Conservation (phyloP, 495 filamentous ascomycete genomes). For the Xylaria intraflava region DNA sequence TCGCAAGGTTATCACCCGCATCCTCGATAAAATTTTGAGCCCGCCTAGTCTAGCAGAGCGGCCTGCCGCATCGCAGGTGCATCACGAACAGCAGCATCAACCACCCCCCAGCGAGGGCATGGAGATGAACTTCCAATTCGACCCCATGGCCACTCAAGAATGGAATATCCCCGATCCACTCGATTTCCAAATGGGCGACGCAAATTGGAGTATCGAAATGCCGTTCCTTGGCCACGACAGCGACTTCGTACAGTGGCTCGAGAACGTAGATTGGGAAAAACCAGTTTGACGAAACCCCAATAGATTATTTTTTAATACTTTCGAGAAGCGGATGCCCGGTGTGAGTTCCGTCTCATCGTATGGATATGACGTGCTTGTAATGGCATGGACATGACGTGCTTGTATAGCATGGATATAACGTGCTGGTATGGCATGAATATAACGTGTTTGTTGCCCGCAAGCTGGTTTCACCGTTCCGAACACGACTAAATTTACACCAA, state of each 20-base stretch:
- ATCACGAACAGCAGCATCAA: conserved; percentile 4
- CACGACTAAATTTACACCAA: too few relatives aligned
- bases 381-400: too few relatives aligned
- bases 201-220: conserved; percentile 21
- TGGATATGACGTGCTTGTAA: too few relatives aligned
- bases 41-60: conserved; percentile 14
- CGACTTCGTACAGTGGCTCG: conserved; percentile 31
- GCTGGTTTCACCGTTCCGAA: too few relatives aligned
- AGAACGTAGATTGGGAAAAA: conserved; percentile 28
- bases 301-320: too few relatives aligned
- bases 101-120: background rate
- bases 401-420: too few relatives aligned
- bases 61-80: background rate
- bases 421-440: too few relatives aligned
- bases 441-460: too few relatives aligned
- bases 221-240: conserved; percentile 26
- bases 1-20: conserved; percentile 26
- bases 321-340: too few relatives aligned
- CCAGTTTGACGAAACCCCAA: conserved; percentile 6
- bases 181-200: conserved; percentile 19
- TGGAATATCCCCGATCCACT: conserved; percentile 10
- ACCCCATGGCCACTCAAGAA: conserved; percentile 5
- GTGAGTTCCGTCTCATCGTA: too few relatives aligned
- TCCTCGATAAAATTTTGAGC: conserved; percentile 30
- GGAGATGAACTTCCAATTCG: conserved; percentile 8